phyloP scores from a whole-genome alignment of 2,329 filamentous ascomycete species.

The Bertia moriformis region DNA sequence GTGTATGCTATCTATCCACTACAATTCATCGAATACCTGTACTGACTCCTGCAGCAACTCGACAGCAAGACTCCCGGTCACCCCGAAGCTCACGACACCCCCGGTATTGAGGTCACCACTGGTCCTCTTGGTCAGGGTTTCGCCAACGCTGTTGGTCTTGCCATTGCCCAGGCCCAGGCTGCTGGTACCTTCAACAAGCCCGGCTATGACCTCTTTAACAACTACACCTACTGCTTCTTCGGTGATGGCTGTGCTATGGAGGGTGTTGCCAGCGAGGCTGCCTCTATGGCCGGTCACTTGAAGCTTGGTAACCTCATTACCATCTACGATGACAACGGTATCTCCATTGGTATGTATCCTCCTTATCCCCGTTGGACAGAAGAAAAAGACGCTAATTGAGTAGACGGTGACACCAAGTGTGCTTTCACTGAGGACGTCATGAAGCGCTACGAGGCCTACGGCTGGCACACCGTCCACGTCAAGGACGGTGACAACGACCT shows the following conservation, averaged over 20 bases:
- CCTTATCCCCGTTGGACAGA: too few relatives aligned
- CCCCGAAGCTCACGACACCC: constrained; percentile 90
- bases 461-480: constrained; percentile 82
- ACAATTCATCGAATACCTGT: constrained; percentile 2
- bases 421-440: constrained; percentile 93
- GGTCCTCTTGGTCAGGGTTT: constrained; percentile 96
- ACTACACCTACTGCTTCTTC: constrained; percentile 94
- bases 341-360: constrained; percentile 39
- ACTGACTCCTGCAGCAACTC: constrained; percentile 21
- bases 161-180: constrained; percentile 87
- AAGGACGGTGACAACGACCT: constrained; percentile 81
- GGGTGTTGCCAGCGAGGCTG: constrained; percentile 87
- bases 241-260: constrained; percentile 98
- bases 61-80: constrained; percentile 82
- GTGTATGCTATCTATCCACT: constrained; percentile 44
- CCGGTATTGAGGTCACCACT: constrained; percentile 94
- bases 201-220: constrained; percentile 77
- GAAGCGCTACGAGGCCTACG: constrained; percentile 92
- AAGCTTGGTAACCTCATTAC: constrained; percentile 95
- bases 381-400: background rate
- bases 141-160: constrained; percentile 91
- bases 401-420: constrained; percentile 82
- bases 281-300: constrained; percentile 83
- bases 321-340: constrained; percentile 98
- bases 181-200: constrained; percentile 93